Conservation (phyloP, 331 rosid species). For the Quercus tomentella region DNA sequence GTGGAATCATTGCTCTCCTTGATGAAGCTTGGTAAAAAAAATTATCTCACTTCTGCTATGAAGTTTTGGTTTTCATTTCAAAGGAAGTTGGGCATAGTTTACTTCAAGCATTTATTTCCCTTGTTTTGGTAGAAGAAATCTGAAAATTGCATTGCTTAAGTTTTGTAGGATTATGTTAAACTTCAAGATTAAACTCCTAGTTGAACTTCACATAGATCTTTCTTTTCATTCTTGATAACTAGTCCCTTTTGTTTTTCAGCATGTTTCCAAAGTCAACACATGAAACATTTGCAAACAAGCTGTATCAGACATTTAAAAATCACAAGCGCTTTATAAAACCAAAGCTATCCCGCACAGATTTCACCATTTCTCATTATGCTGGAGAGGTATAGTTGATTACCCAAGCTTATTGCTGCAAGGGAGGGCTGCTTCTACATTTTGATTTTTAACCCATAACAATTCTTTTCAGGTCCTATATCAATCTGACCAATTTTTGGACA, state of each 20-base stretch:
- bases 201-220: slow-evolving; percentile 11
- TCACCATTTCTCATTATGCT: slow-evolving; percentile 85
- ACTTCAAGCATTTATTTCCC: slow-evolving; percentile 14
- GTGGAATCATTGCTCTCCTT: slow-evolving; percentile 95
- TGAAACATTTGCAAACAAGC: slow-evolving; percentile 95
- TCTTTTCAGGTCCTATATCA: slow-evolving; percentile 76
- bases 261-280: slow-evolving; percentile 99
- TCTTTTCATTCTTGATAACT: slow-evolving; percentile 23
- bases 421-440: slow-evolving; percentile 6
- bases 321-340: slow-evolving; percentile 97
- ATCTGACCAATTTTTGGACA: slow-evolving; percentile 94
- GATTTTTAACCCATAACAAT: slow-evolving; percentile 28
- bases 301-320: slow-evolving; percentile 87
- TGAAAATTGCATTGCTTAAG: slow-evolving; percentile 6
- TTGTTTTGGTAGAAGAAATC: slow-evolving; percentile 21
- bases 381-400: slow-evolving; percentile 71
- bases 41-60: slow-evolving; percentile 7
- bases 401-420: slow-evolving; percentile 14
- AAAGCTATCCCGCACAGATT: slow-evolving; percentile 93
- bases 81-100: slow-evolving; percentile 13
- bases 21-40: slow-evolving; percentile 94
- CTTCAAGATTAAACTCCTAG: slow-evolving; percentile 10
- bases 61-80: not conserved
- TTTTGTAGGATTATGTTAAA: slow-evolving; percentile 14
- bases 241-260: slow-evolving; percentile 45